Evolutionary conservation across 345 rosid species (phyloP), one percentile per base, ranked within the genome.

Genomic region (Citrus unshiu): DNA sequence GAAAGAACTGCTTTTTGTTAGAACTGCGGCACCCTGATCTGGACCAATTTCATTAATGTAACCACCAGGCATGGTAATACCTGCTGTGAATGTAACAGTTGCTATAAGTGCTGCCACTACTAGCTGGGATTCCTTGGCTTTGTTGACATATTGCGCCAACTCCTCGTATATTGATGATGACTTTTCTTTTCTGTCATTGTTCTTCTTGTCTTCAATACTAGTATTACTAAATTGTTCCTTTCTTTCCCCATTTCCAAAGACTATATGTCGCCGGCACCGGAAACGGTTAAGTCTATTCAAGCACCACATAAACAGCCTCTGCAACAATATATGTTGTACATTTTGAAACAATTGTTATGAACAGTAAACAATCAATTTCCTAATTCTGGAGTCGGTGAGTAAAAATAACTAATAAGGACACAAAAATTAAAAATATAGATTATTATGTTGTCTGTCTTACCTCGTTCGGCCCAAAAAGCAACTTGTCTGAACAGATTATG

Each of bases 21-120:
- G 51, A 22, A 75, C 57, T 56, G 82, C 68, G 3, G 69, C 27
- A 7, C 79, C 82, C 56, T 29, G 37, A 3, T 78, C 43, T 27
- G 32, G 40, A 5, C 76, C 57, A 2, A 39, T 56, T 4, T 75
- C 69, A 46, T 68, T 58, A 51, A 16, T 29, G 68, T 79, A 83
- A 65, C 85, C 85, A 14, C 83, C 83, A 12, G 83, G 73, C 22
- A 83, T 22, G 2, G 81, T 61, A 68, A 79, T 72, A 5, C 59
- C 83, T 19, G 81, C 78, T 6, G 78, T 74, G 25, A 83, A 83
- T 0, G 78, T 61, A 9, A 79, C 80, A 2, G 76, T 80, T 16
- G 83, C 83, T 77, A 77, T 58, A 1, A 83, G 83, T 25, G 76
- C 19, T 16, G 82, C 79, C 0, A 70, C 82, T 10, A 75, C 9